Evolutionary conservation across 495 filamentous ascomycete genomes (phyloP), one percentile per base, ranked within the genome.

Genomic region (Penicillium simplicissimum): DNA sequence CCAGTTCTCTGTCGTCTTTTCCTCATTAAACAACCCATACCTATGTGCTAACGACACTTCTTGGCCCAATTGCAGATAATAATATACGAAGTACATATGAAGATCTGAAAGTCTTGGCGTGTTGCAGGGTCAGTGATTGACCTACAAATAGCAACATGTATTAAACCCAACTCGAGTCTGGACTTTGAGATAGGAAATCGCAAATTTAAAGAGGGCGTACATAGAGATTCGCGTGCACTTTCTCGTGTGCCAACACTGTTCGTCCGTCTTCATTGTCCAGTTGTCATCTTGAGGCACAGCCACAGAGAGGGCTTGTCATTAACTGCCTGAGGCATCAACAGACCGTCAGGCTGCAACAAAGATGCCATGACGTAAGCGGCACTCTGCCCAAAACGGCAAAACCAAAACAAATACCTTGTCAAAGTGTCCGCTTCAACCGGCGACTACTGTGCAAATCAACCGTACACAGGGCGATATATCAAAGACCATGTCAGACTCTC

Each of bases 381-480:
- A 9, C 21, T 25, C 52, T 64, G 57, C 19, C 64, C 62, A 21
- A 38, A 70, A 55, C 1, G 63, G 75, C 17, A 69, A 75, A 74
- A 74, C 36, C 67, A 74, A 69, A 77, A 77, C 73, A 77, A 77
- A 74, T 63, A 76, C 45, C 33, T 58, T 47, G 45, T 10, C 4
- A 31, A 7, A 31, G 6, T 31, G 28, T 31, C 28, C 7, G 33
- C 57, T 36, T 23, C 15, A 28, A 25, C 21, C 33, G 9, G 17
- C 14, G 43, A 31, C 4, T 31, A 43, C 48, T 52, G 35, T 21
- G 55, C 48, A 40, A 63, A 28, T 52, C 25, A 52, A 45, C 5
- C 7, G 11, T 15, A 8, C 42, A 45, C 8, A 4, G 2, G 14
- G 23, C 17, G 19, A 34, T 10, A n/a, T 0, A 19, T 33, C 3